Evolutionary conservation across 768 basidiomycete species (phyloP), one percentile per base, ranked within the genome.

Genomic region (Kondoa malvinella): DNA sequence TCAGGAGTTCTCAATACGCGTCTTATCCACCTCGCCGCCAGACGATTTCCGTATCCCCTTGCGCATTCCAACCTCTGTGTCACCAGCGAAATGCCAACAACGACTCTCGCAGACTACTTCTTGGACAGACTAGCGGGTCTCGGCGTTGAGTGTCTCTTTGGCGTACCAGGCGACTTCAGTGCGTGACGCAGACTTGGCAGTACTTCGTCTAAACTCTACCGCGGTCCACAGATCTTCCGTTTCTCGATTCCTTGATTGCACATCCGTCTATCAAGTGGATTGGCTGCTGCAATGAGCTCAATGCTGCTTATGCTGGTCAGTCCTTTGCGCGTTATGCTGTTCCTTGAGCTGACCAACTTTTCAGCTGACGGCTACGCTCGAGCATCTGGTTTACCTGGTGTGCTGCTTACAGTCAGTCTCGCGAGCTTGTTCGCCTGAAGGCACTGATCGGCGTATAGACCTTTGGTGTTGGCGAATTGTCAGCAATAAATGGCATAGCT

Each of bases 401-500:
- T 84, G 14, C 77, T 90, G 2, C 76, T 82, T 27, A 92, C 90
- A 14, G 92, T 77, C 21, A 50, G 40, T 8, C 21, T 50, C 8
- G 40, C 21, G 40, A 50, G 21, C 21, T 8, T 50, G 12, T 50
- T 50, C 40, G 21, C 40, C 40, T 50, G 12, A 50, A n/a, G n/a
- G n/a, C 21, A 50, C 40, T 50, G 40, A 50, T 50, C 40, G 21
- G 40, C 8, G 21, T 8, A 8, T 8, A 50, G 40, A 8, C 21
- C 40, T 8, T 50, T 8, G 12, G 8, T 21, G 90, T 92, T 14
- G 89, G 90, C 21, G 90, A 92, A 74, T 78, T 92, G 57, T 88
- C 86, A 57, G 89, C 90, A 8, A 85, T 86, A 31, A 88, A 88
- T 70, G 87, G 87, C 64, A 83, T 91, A 67, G 89, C 87, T n/a